Base-by-base conservation (phyloP, 129 eudicot genomes). In the Solidago caesia region DNA sequence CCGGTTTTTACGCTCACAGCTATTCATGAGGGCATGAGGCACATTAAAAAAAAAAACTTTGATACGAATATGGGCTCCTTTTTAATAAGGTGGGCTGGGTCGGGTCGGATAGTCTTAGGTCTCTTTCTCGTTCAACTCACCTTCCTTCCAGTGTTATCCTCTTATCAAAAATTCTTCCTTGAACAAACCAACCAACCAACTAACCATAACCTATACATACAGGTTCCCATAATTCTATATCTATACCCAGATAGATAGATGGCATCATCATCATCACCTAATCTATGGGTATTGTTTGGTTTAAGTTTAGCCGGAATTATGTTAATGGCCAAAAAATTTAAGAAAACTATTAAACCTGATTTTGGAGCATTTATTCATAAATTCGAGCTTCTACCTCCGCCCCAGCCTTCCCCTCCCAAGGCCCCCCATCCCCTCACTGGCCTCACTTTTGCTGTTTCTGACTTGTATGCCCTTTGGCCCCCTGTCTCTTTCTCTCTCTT, bases 321-420 rank as follows among this genome's bases (percentile, higher is more conserved):
- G 29, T 43, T 94, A 14, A 85, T 94, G 93, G 77, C 93, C 9
- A 94, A 78, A 74, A 94, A 85, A 85, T 78, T 93, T 16, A 91
- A 87, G 84, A 88, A 75, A 46, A 83, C 12, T 0, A 82, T 85
- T 0, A 91, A 79, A 64, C 81, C 72, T 41, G 97, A 94, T 72
- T 94, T 94, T 70, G 99, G 97, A 15, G 99, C 97, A 2, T 94
- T 94, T 76, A 63, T 87, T 5, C 67, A 85, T 67, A 75, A 78
- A 64, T 80, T 95, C 57, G 80, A 91, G 85, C 79, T 95, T 10
- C 77, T 95, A 21, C 99, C 99, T 8, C 99, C 99, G 47, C 99
- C 99, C 70, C 97, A 87, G 79, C 99, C 99, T 4, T 76, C 92
- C 47, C 99, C 99, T 69, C 99, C 99, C 7, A 95, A 95, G 74